Percentiles rank a stretch among this genome's conserved stretches.
Evolutionary conservation across 2,329 filamentous ascomycete genomes (phyloP).

Genomic region (Basipetospora chlamydospora): DNA sequence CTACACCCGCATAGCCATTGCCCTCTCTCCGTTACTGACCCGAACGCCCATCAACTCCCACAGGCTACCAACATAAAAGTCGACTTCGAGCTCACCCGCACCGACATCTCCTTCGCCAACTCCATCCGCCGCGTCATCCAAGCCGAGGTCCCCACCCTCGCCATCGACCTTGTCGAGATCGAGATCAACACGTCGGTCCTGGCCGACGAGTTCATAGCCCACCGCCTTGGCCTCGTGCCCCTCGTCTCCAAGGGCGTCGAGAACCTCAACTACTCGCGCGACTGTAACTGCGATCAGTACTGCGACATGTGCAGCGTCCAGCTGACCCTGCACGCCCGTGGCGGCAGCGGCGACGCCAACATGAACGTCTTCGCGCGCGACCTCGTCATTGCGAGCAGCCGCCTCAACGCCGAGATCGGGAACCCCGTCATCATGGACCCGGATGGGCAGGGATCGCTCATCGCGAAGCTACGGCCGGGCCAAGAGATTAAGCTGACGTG

Average conservation of each 20-base stretch:
- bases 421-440: constrained; percentile 73
- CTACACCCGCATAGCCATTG: no score
- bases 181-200: constrained; percentile 90
- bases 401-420: constrained; percentile 62
- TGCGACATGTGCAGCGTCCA: constrained; percentile 85
- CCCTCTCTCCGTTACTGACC: neutral
- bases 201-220: constrained; percentile 88
- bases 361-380: constrained; percentile 94
- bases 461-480: constrained; percentile 77
- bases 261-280: constrained; percentile 71
- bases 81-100: constrained; percentile 81
- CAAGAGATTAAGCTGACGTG: constrained; percentile 86
- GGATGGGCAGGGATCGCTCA: constrained; percentile 67
- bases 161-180: constrained; percentile 89
- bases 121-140: constrained; percentile 81
- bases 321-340: constrained; percentile 65
- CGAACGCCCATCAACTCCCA: neutral
- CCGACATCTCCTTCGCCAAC: constrained; percentile 86
- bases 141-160: constrained; percentile 85
- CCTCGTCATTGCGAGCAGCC: constrained; percentile 55
- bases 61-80: constrained; percentile 70
- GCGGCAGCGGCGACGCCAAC: constrained; percentile 56
- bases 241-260: constrained; percentile 74
- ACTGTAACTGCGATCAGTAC: constrained; percentile 93
- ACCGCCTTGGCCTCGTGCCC: constrained; percentile 81